Percentiles rank a stretch among this genome's conserved stretches.
Conservation (phyloP, 768 basidiomycete genomes). For the Asterophora parasitica region DNA sequence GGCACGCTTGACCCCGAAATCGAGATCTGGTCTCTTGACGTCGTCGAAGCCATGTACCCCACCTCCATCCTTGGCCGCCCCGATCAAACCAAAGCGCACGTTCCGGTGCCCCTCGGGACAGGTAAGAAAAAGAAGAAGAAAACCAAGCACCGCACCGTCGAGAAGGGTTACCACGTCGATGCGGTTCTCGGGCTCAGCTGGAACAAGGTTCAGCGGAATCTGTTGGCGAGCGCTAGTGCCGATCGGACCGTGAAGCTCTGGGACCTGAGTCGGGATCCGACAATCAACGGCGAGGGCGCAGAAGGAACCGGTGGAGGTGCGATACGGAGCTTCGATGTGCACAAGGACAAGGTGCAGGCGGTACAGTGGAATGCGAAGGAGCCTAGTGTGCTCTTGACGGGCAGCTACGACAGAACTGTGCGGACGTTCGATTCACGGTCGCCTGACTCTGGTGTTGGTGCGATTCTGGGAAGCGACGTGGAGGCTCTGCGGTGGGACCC, state of each 20-base stretch:
- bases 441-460: conserved; percentile 78
- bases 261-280: conserved; percentile 79
- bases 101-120: conserved; percentile 77
- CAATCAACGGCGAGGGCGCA: conserved; percentile 25
- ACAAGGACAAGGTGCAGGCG: conserved; percentile 93
- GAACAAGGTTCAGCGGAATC: conserved; percentile 86
- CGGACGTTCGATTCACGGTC: conserved; percentile 89
- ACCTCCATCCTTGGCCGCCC: conserved; percentile 87
- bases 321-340: conserved; percentile 79
- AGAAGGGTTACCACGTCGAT: conserved; percentile 81
- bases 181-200: conserved; percentile 91
- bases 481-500: conserved; percentile 96
- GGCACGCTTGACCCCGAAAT: conserved; percentile 97
- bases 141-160: conserved; percentile 55
- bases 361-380: conserved; percentile 93
- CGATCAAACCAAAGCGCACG: conserved; percentile 74
- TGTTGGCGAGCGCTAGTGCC: conserved; percentile 88
- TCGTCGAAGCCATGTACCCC: conserved; percentile 92
- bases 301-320: conserved; percentile 52
- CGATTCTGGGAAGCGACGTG: conserved; percentile 84
- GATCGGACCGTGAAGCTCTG: conserved; percentile 96
- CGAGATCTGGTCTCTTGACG: conserved; percentile 96
- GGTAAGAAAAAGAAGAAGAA: conserved; percentile 97
- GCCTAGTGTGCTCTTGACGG: conserved; percentile 86
- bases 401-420: conserved; percentile 94